A percentile compares a stretch with the other conserved stretches of the same genome.
phyloP scores from a whole-genome alignment of 2,329 filamentous ascomycete genomes.

The Fusarium poae region DNA sequence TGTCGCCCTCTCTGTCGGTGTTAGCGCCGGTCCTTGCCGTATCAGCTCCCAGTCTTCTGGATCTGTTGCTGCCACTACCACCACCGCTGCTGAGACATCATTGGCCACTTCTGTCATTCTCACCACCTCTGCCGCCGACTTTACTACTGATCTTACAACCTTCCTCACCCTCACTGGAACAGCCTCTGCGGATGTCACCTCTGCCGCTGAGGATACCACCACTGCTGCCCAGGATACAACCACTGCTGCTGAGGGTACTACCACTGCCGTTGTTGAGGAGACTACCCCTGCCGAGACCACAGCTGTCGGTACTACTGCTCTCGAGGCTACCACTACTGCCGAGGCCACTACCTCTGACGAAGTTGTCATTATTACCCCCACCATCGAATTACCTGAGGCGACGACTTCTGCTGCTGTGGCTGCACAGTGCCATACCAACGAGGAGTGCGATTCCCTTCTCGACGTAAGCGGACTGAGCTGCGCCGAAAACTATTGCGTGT shows the following conservation, averaged over 20 bases:
- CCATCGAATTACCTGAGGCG: background rate
- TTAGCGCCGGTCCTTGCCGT: background rate
- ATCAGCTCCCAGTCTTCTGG: background rate
- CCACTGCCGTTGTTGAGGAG: background rate
- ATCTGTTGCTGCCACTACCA: background rate
- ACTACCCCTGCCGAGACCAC: background rate
- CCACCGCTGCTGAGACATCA: background rate
- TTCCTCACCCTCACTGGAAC: background rate
- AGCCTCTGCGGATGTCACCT: background rate
- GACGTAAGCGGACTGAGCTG: slow-evolving; percentile 6
- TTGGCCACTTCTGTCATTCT: background rate
- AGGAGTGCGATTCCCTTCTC: background rate
- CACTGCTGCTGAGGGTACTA: background rate
- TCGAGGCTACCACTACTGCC: background rate
- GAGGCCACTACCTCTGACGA: background rate
- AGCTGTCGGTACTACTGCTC: background rate
- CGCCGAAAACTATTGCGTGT: background rate
- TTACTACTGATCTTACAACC: slow-evolving; percentile 3
- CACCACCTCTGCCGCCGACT: background rate
- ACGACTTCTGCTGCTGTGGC: background rate
- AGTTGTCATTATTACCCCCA: background rate
- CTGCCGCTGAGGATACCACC: background rate
- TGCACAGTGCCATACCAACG: background rate
- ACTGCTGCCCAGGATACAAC: background rate
- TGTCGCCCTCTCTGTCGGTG: background rate